Evolutionary conservation across 768 basidiomycete genomes (phyloP), one percentile per base, ranked within the genome.

Genomic region (Suillus subaureus): DNA sequence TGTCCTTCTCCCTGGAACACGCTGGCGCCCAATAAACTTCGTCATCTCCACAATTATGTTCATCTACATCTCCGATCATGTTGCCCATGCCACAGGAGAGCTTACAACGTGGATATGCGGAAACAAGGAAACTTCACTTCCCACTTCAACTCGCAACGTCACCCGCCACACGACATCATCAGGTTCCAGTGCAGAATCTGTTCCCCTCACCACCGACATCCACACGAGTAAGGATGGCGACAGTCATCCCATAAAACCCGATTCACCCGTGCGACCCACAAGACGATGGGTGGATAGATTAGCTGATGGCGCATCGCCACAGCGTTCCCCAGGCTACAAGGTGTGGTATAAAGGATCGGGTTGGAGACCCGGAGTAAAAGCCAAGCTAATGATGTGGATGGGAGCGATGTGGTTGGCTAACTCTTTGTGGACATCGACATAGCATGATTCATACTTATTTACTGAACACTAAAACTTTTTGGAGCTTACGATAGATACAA

Each of bases 1-100:
- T 28, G 77, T 94, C 57, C 84, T 96, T 60, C 79, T 96, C 52
- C 93, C 93, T 0, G 90, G 92, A 16, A 87, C 86, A 1, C 77
- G 74, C 52, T 91, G 89, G 84, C 85, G 94, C 33, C 83, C 87
- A n/a, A 55, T 92, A 70, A 97, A 96, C 76, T 86, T 95, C 66
- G 73, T 92, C 35, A 70, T 96, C 55, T 90, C 93, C 18, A 88
- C 89, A 18, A 77, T 87, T 39, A 83, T 92, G 73, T 97, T 97
- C 78, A 77, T 96, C 69, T 96, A 89, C 77, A 74, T 96, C 39
- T 91, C 87, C 64, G 84, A 96, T 75, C 85, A 85, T 66, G 88
- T 93, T 60, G 87, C 93, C 12, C 83, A 84, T 70, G 93, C 94
- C 28, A 93, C 91, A 2, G 85, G 85, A 11, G 84, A 89, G 60